Evolutionary conservation across 495 filamentous ascomycete species (phyloP).

Genomic region (Aspergillus baeticus): DNA sequence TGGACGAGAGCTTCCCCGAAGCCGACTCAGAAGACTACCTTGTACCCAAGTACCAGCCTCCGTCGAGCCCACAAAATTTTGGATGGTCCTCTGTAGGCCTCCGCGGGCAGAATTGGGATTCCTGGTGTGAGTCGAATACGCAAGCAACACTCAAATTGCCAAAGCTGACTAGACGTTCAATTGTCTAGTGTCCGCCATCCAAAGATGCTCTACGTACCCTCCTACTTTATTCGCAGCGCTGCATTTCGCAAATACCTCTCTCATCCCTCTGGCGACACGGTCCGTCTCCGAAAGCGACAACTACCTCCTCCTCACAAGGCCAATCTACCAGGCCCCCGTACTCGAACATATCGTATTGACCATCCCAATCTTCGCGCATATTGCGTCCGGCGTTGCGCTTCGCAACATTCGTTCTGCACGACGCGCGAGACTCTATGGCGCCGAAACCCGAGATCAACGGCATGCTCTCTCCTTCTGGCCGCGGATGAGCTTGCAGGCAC

Average conservation of each 20-base stretch:
- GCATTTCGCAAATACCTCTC: conserved; percentile 77
- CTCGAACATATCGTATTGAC: conserved; percentile 48
- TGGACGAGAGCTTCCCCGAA: conserved; percentile 59
- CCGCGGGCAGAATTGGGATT: conserved; percentile 58
- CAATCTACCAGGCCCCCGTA: conserved; percentile 74
- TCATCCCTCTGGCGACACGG: conserved; percentile 64
- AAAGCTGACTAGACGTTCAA: background rate
- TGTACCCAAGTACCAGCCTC: conserved; percentile 39
- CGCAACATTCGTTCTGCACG: conserved; percentile 69
- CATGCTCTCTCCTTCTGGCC: conserved; percentile 59
- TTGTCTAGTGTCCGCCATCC: conserved; percentile 69
- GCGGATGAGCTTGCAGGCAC: conserved; percentile 58
- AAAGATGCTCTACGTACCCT: conserved; percentile 84
- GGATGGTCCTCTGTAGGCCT: conserved; percentile 51
- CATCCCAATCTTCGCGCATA: conserved; percentile 46
- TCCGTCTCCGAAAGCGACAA: conserved; percentile 52
- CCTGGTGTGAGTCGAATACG: conserved; percentile 55
- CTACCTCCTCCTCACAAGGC: conserved; percentile 62
- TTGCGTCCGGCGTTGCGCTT: conserved; percentile 69
- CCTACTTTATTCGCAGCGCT: conserved; percentile 75
- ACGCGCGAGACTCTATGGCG: conserved; percentile 69
- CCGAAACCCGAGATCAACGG: conserved; percentile 43
- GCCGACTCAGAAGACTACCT: conserved; percentile 54
- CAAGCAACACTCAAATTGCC: conserved; percentile 6
- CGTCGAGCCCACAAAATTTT: conserved; percentile 10